Evolutionary conservation across 176 grass and related monocot genomes (phyloP).

Genomic region (Bolboschoenus planiculmis): DNA sequence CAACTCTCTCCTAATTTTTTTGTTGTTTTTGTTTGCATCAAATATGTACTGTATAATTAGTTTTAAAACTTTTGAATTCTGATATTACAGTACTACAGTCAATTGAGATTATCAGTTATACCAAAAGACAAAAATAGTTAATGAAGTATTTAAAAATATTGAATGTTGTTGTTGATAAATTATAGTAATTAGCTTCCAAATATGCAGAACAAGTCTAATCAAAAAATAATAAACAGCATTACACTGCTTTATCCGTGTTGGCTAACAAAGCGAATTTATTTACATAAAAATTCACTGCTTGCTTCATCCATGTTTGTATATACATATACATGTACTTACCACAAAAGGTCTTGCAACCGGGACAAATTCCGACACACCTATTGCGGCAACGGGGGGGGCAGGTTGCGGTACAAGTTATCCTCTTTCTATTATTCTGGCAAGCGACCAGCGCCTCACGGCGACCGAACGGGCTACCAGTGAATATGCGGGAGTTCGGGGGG

Average conservation of each 20-base stretch:
- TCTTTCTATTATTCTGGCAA: neutral
- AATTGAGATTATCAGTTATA: neutral
- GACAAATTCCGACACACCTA: constrained; percentile 47
- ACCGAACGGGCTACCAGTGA: neutral
- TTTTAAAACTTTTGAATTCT: neutral
- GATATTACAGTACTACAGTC: neutral
- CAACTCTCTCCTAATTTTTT: neutral
- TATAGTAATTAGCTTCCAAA: neutral
- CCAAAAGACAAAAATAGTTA: too few relatives aligned
- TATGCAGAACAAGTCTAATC: neutral
- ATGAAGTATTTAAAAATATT: too few relatives aligned
- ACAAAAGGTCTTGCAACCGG: constrained; percentile 44
- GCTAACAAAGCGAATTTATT: neutral
- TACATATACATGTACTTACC: constrained; percentile 22
- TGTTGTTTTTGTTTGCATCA: neutral
- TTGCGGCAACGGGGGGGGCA: constrained; percentile 41
- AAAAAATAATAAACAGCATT: neutral
- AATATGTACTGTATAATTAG: neutral
- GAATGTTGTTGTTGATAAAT: neutral
- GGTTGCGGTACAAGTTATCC: neutral
- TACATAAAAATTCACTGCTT: neutral
- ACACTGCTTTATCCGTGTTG: neutral
- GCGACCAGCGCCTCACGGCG: neutral
- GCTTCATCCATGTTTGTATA: neutral
- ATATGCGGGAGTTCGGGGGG: neutral